phyloP scores from a whole-genome alignment of 805 yeast species.

The Spathaspora boniae region DNA sequence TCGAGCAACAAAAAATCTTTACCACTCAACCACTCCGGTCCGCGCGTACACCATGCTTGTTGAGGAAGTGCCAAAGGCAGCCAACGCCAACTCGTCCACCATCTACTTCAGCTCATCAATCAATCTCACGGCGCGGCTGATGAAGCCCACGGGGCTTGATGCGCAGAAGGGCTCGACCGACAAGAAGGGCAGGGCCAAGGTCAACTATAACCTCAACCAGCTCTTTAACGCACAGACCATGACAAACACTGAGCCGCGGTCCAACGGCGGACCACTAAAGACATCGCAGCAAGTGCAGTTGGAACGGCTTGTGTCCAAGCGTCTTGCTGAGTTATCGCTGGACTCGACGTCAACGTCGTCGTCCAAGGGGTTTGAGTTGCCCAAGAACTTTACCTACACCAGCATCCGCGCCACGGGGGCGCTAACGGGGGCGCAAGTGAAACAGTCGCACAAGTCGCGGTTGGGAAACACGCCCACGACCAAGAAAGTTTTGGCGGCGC shows the following conservation, averaged over 20 bases:
- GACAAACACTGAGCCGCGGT: slow-evolving; percentile 22
- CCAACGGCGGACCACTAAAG: slow-evolving; percentile 33
- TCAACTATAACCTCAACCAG: slow-evolving; percentile 41
- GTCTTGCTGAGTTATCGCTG: slow-evolving; percentile 33
- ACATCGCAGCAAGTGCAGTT: slow-evolving; percentile 41
- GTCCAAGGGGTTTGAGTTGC: slow-evolving; percentile 32
- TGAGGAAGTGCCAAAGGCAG: slow-evolving; percentile 38
- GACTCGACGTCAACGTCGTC: slow-evolving; percentile 29
- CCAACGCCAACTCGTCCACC: slow-evolving; percentile 30
- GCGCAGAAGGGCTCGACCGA: slow-evolving; percentile 16
- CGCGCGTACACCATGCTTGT: slow-evolving; percentile 38
- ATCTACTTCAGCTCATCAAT: slow-evolving; percentile 40
- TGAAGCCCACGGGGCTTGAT: slow-evolving; percentile 8
- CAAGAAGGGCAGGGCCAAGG: slow-evolving; percentile 37
- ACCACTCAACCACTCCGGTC: neutral
- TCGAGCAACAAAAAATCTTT: neutral
- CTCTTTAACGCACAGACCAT: slow-evolving; percentile 42
- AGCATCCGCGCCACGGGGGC: slow-evolving; percentile 22
- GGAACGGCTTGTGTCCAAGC: slow-evolving; percentile 34
- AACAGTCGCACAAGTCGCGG: slow-evolving; percentile 22
- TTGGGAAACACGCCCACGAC: slow-evolving; percentile 44
- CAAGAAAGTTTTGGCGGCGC: slow-evolving; percentile 38
- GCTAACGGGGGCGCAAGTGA: slow-evolving; percentile 17
- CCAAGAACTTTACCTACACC: slow-evolving; percentile 37
- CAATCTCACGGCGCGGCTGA: slow-evolving; percentile 39